Conservation (phyloP, 371 early-diverging fungal species). For the Mortierella sp. region DNA sequence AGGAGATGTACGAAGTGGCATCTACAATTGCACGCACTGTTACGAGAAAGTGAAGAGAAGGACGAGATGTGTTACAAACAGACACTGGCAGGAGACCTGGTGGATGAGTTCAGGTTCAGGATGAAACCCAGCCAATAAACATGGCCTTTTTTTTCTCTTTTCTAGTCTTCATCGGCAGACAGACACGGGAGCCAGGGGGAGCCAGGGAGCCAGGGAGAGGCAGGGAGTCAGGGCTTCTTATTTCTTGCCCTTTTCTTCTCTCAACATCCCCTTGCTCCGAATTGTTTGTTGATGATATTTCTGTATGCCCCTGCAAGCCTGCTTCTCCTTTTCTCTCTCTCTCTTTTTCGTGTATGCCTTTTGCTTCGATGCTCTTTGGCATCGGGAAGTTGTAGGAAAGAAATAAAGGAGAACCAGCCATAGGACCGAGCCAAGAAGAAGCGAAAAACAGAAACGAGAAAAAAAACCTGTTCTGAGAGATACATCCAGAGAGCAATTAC, state of each 20-base stretch:
- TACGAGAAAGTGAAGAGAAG: neutral
- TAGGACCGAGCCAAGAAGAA: too few relatives aligned
- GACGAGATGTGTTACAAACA: neutral
- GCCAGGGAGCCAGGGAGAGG: neutral
- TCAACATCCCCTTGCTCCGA: neutral
- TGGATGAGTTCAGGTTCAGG: neutral
- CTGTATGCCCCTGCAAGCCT: neutral
- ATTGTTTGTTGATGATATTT: neutral
- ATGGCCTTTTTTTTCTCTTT: neutral
- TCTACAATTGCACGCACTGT: too few relatives aligned
- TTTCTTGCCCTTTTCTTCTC: neutral
- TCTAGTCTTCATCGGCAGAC: neutral
- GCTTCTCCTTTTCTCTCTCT: neutral
- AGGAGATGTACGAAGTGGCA: too few relatives aligned
- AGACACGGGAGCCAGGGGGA: neutral
- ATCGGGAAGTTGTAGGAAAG: neutral
- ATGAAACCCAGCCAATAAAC: constrained; percentile 6
- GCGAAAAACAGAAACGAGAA: neutral
- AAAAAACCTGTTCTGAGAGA: too few relatives aligned
- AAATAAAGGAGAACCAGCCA: neutral
- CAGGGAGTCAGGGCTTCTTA: too few relatives aligned
- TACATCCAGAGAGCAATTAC: too few relatives aligned
- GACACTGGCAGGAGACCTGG: neutral
- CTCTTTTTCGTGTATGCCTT: neutral
- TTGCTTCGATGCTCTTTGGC: neutral